phyloP scores from a whole-genome alignment of 2,329 filamentous ascomycete genomes.

The Neonectria hederae region DNA sequence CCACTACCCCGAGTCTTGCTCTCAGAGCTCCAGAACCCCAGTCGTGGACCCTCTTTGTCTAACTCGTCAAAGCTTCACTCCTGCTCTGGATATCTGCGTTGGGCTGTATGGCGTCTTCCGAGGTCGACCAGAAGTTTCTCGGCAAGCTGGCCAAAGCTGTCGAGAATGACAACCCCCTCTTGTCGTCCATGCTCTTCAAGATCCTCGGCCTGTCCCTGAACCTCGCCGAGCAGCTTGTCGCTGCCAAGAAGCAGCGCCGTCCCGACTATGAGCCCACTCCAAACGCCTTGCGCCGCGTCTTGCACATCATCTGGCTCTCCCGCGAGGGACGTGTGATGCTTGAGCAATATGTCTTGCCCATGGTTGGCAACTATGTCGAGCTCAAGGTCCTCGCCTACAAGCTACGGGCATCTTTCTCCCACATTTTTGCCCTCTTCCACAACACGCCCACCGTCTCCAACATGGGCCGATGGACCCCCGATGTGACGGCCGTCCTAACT shows the following conservation, averaged over 20 bases:
- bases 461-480: slow-evolving; percentile 63
- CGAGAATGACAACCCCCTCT: slow-evolving; percentile 77
- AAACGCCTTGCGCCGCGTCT: slow-evolving; percentile 81
- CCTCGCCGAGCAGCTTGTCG: slow-evolving; percentile 83
- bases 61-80: slow-evolving; percentile 22
- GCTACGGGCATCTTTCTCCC: slow-evolving; percentile 91
- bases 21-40: slow-evolving; percentile 31
- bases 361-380: slow-evolving; percentile 80
- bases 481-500: slow-evolving; percentile 51
- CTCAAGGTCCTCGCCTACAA: slow-evolving; percentile 92
- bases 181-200: slow-evolving; percentile 87
- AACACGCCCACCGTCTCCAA: slow-evolving; percentile 83
- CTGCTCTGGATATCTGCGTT: slow-evolving; percentile 17
- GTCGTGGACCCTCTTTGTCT: slow-evolving; percentile 33
- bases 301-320: slow-evolving; percentile 94
- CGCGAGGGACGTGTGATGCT: slow-evolving; percentile 89
- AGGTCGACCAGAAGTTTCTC: slow-evolving; percentile 97
- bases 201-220: slow-evolving; percentile 90
- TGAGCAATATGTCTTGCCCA: slow-evolving; percentile 87
- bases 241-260: slow-evolving; percentile 82
- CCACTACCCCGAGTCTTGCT: slow-evolving; percentile 31
- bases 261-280: slow-evolving; percentile 83
- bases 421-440: slow-evolving; percentile 96
- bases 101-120: slow-evolving; percentile 85
- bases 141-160: slow-evolving; percentile 86